Base-by-base conservation (phyloP, 2,329 filamentous ascomycete species). In the Magnaporthiopsis poae region DNA sequence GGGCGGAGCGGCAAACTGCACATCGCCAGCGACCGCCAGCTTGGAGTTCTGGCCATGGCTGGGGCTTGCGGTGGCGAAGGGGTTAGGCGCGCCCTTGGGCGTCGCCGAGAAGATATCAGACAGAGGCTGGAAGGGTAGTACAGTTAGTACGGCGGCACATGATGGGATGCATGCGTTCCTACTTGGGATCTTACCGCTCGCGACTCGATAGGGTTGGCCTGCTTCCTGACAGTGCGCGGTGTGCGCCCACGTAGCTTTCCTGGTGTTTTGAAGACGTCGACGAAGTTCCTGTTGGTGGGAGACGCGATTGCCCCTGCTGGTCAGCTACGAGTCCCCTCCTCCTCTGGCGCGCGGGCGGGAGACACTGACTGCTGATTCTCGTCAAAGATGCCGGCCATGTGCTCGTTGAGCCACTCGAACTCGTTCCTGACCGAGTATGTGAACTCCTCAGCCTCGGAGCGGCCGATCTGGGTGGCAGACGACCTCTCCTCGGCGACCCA, bases 321-420 rank as follows among this genome's bases (percentile, higher is more conserved):
- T 61, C 56, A 33, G 31, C 46, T 56, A 18, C 31, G 46, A 27
- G 21, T 25, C 15, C 11, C n/a, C 13, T n/a, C 56, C 52, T 31
- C 39, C 56, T 39, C 56, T 25, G 35, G 52, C n/a, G 27, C 39
- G 25, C n/a, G 25, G 9, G 18, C n/a, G 52, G 36, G 39, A 56
- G 21, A 67, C 35, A 84, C 90, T 73, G 86, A 97, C 95, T 92
- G 86, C 78, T 93, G 87, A 74, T 92, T 90, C 72, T 89, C 88
- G 73, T 88, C 89, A 76, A 98, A 96, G 73, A 99, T 91, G 69
- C 96, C 92, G 64, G 87, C 87, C 94, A 99, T 97, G 77, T 99
- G 95, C 79, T 98, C 95, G 74, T 99, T 98, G 72, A 99, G 82
- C 95, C 95, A 99, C 75, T 98, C 93, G 74, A 98, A 81, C 77